Percentiles rank a stretch among this genome's conserved stretches.
These are phyloP conservation scores for Amylostereum areolatum DNA, from an alignment of 1,284 basidiomycete species.

Conservation along the genomic window DNA sequence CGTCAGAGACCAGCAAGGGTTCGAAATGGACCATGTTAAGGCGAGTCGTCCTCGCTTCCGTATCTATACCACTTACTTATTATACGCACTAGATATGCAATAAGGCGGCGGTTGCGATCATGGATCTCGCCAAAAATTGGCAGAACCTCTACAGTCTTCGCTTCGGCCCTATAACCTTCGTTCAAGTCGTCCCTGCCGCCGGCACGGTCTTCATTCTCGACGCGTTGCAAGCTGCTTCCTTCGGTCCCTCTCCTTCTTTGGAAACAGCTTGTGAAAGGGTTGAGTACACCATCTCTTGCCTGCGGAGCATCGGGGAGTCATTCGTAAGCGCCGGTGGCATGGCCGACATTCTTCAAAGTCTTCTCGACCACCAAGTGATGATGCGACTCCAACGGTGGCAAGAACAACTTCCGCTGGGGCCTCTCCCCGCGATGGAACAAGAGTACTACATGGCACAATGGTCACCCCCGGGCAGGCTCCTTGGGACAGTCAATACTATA, in stretches of 20 bases:
- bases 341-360: slow-evolving; percentile 33
- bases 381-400: slow-evolving; percentile 21
- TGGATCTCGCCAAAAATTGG: slow-evolving; percentile 54
- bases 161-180: slow-evolving; percentile 56
- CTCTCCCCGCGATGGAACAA: too few species aligned
- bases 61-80: too few species aligned
- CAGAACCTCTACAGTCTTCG: slow-evolving; percentile 53
- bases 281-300: slow-evolving; percentile 40
- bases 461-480: too few species aligned
- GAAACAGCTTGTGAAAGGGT: slow-evolving; percentile 34
- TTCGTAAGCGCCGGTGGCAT: slow-evolving; percentile 48
- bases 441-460: too few species aligned
- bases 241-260: slow-evolving; percentile 27
- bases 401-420: too few species aligned
- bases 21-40: slow-evolving; percentile 47
- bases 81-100: slow-evolving; percentile 44
- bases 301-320: slow-evolving; percentile 42
- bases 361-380: slow-evolving; percentile 25
- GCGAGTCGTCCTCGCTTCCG: slow-evolving; percentile 16
- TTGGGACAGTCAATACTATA: too few species aligned
- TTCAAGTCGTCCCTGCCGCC: slow-evolving; percentile 60
- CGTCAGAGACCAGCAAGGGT: slow-evolving; percentile 30
- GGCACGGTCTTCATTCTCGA: slow-evolving; percentile 59
- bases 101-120: slow-evolving; percentile 58
- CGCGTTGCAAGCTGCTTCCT: slow-evolving; percentile 46